Conservation (phyloP, 2,329 filamentous ascomycete genomes). For the Alternaria sp. region DNA sequence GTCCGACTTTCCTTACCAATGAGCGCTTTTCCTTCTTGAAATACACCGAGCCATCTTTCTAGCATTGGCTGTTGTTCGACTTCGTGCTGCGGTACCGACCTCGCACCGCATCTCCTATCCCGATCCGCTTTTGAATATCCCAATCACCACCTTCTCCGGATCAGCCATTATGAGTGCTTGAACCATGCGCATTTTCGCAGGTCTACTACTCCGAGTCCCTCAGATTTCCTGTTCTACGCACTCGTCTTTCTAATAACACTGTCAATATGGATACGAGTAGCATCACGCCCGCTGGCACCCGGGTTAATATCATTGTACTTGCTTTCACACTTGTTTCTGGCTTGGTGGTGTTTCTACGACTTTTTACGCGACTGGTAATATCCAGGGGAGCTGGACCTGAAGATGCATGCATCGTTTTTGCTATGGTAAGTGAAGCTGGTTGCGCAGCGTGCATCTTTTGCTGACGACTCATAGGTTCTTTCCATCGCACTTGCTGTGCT, state of each 20-base stretch:
- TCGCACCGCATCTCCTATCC: background rate
- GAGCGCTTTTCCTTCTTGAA: slow-evolving; percentile 1
- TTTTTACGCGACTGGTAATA: slow-evolving; percentile 39
- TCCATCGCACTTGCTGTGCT: slow-evolving; percentile 38
- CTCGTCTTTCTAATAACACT: background rate
- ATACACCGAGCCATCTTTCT: background rate
- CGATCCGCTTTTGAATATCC: background rate
- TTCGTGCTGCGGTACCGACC: background rate
- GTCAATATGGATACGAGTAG: slow-evolving; percentile 10
- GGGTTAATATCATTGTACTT: slow-evolving; percentile 40
- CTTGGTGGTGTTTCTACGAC: slow-evolving; percentile 36
- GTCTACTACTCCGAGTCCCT: background rate
- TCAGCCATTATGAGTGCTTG: background rate
- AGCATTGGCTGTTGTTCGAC: background rate
- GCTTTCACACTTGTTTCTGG: slow-evolving; percentile 42
- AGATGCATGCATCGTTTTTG: slow-evolving; percentile 39
- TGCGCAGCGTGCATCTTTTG: background rate
- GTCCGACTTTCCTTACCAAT: slow-evolving; percentile 4
- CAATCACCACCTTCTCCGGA: background rate
- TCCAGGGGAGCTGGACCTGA: slow-evolving; percentile 34
- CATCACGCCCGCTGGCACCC: slow-evolving; percentile 37
- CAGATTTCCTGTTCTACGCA: slow-evolving; percentile 10
- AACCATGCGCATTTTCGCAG: slow-evolving; percentile 4
- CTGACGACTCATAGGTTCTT: slow-evolving; percentile 25
- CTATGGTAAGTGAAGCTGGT: slow-evolving; percentile 34